phyloP scores from a whole-genome alignment of 768 basidiomycete species.

The Suillus occidentalis region DNA sequence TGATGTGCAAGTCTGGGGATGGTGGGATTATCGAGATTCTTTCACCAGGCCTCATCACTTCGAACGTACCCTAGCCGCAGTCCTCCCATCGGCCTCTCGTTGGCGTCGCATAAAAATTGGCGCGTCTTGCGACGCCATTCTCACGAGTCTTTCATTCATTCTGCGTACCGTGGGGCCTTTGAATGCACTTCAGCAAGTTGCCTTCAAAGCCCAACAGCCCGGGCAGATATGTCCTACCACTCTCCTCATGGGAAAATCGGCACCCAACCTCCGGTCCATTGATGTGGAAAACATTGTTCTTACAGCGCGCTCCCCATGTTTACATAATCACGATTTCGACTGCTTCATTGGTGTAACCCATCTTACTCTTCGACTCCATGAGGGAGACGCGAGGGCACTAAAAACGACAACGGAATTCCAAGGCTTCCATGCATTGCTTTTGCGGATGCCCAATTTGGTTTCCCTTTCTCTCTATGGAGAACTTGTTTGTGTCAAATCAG shows the following conservation, averaged over 20 bases:
- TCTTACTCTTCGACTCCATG: slow-evolving; percentile 29
- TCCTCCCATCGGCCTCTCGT: slow-evolving; percentile 26
- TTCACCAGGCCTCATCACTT: slow-evolving; percentile 22
- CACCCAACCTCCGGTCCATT: slow-evolving; percentile 24
- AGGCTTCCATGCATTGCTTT: slow-evolving; percentile 26
- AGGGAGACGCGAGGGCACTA: slow-evolving; percentile 25
- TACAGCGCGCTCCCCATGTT: slow-evolving; percentile 19
- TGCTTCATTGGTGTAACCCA: slow-evolving; percentile 24
- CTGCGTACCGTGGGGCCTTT: slow-evolving; percentile 20
- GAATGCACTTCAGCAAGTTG: slow-evolving; percentile 27
- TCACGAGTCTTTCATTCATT: slow-evolving; percentile 29
- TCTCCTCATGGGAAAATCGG: slow-evolving; percentile 21
- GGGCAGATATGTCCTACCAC: slow-evolving; percentile 28
- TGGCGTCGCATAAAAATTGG: slow-evolving; percentile 31
- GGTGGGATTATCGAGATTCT: slow-evolving; percentile 32
- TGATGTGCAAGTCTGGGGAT: slow-evolving; percentile 28
- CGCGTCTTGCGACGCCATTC: slow-evolving; percentile 28
- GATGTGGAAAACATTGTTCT: slow-evolving; percentile 30
- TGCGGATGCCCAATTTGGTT: slow-evolving; percentile 22
- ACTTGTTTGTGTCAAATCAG: slow-evolving; percentile 26
- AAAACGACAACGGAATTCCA: slow-evolving; percentile 30
- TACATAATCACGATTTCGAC: slow-evolving; percentile 15
- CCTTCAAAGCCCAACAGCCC: slow-evolving; percentile 30
- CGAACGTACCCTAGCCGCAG: slow-evolving; percentile 24
- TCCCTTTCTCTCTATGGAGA: slow-evolving; percentile 30